A percentile compares a stretch with the other conserved stretches of the same genome.
These are phyloP conservation scores for Flaveria floridana DNA, from an alignment of 140 eudicot species.

Conservation along the genomic window DNA sequence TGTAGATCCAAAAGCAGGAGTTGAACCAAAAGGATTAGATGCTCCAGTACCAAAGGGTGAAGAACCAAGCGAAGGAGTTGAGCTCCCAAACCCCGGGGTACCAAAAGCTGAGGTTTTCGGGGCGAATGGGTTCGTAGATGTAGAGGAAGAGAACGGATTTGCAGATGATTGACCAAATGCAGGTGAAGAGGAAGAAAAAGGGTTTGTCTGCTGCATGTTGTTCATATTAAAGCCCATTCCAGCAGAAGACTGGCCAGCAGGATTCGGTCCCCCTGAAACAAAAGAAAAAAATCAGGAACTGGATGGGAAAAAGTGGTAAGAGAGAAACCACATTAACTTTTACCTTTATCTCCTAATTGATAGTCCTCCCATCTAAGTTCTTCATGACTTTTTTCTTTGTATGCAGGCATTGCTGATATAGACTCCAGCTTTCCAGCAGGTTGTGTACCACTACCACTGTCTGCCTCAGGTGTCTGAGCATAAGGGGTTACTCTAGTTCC, in stretches of 20 bases:
- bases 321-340: neutral
- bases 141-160: conserved; percentile 63
- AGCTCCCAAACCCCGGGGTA: conserved; percentile 48
- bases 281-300: conserved; percentile 1
- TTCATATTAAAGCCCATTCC: conserved; percentile 58
- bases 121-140: conserved; percentile 71
- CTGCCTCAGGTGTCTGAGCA: conserved; percentile 67
- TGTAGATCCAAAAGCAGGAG: conserved; percentile 53
- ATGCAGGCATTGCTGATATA: conserved; percentile 84
- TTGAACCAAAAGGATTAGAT: conserved; percentile 56
- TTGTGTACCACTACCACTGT: conserved; percentile 54
- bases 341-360: conserved; percentile 93
- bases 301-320: neutral
- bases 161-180: conserved; percentile 63
- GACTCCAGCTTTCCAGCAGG: conserved; percentile 80
- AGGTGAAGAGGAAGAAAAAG: conserved; percentile 58
- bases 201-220: conserved; percentile 52
- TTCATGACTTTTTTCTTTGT: conserved; percentile 91
- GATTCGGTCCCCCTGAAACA: conserved; percentile 74
- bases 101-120: conserved; percentile 53
- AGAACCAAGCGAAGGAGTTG: conserved; percentile 62
- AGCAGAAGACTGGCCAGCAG: conserved; percentile 71
- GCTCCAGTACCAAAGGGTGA: conserved; percentile 56
- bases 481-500: conserved; percentile 82
- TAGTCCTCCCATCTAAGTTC: conserved; percentile 98